Percentiles rank a stretch among this genome's conserved stretches.
phyloP scores from a whole-genome alignment of 1,139 yeast genomes.

The Citeromyces siamensis region DNA sequence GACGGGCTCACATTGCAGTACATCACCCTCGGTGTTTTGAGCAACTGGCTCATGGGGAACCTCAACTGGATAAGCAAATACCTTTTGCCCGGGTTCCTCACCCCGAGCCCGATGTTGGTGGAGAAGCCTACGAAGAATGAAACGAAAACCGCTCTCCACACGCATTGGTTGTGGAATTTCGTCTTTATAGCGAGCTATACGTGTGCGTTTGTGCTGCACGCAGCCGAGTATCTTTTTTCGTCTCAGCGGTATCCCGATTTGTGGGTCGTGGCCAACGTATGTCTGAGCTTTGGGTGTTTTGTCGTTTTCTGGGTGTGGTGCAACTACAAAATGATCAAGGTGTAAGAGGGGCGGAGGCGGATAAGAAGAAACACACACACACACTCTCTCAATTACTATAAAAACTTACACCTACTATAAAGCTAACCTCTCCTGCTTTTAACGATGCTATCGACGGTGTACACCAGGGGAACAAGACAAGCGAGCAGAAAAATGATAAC shows the following conservation, averaged over 20 bases:
- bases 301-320: slow-evolving; percentile 70
- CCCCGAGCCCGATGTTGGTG: slow-evolving; percentile 24
- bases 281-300: slow-evolving; percentile 69
- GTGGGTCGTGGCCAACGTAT: slow-evolving; percentile 69
- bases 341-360: too few species aligned
- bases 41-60: slow-evolving; percentile 80
- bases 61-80: slow-evolving; percentile 26
- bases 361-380: too few species aligned
- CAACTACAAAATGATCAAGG: slow-evolving; percentile 29
- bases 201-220: slow-evolving; percentile 37
- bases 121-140: slow-evolving; percentile 15
- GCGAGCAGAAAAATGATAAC: neutral
- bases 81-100: slow-evolving; percentile 25
- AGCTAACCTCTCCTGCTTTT: too few species aligned
- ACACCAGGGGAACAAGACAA: neutral
- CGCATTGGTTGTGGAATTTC: slow-evolving; percentile 40
- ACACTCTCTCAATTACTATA: too few species aligned
- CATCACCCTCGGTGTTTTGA: slow-evolving; percentile 40
- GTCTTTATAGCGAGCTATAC: slow-evolving; percentile 49
- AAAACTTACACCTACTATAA: too few species aligned
- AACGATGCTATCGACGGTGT: neutral
- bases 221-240: slow-evolving; percentile 32
- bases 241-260: slow-evolving; percentile 67
- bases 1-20: slow-evolving; percentile 73
- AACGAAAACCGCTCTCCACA: slow-evolving; percentile 34